Evolutionary conservation across 1,139 yeast genomes (phyloP).

Genomic region (Kodamaea plutei): DNA sequence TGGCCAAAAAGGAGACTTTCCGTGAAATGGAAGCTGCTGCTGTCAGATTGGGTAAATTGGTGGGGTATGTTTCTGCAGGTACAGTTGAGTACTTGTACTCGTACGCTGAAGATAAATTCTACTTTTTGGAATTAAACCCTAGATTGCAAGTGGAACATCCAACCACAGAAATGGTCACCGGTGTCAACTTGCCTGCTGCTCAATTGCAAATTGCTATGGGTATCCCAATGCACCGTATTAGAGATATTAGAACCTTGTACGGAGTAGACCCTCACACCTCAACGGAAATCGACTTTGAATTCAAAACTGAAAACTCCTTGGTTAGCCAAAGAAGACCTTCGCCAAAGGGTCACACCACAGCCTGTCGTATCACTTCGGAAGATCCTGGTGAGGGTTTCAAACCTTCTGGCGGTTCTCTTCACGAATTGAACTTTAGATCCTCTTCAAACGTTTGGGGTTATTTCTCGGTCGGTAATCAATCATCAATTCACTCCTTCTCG

Average conservation of each 20-base stretch:
- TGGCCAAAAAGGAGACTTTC: slow-evolving; percentile 85
- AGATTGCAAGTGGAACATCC: slow-evolving; percentile 99
- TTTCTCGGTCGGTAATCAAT: slow-evolving; percentile 93
- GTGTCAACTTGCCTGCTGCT: slow-evolving; percentile 96
- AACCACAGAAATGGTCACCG: slow-evolving; percentile 98
- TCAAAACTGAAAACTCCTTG: slow-evolving; percentile 66
- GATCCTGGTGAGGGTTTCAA: slow-evolving; percentile 99
- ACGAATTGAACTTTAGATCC: slow-evolving; percentile 93
- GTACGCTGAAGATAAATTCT: slow-evolving; percentile 88
- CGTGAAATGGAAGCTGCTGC: slow-evolving; percentile 94
- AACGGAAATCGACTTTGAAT: slow-evolving; percentile 87
- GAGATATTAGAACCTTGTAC: slow-evolving; percentile 85
- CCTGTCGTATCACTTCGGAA: slow-evolving; percentile 97
- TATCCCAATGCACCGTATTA: slow-evolving; percentile 90
- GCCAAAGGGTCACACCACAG: slow-evolving; percentile 98
- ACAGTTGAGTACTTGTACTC: slow-evolving; percentile 96
- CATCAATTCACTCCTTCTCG: slow-evolving; percentile 95
- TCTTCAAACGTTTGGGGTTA: slow-evolving; percentile 99
- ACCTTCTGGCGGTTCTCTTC: slow-evolving; percentile 95
- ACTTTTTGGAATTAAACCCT: slow-evolving; percentile 93
- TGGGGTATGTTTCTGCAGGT: slow-evolving; percentile 98
- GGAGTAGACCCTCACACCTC: slow-evolving; percentile 95
- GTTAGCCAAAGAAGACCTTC: slow-evolving; percentile 84
- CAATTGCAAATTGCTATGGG: slow-evolving; percentile 99
- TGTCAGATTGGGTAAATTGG: slow-evolving; percentile 90